Conservation (phyloP, 257 asterid species). For the Capsicum baccatum region DNA sequence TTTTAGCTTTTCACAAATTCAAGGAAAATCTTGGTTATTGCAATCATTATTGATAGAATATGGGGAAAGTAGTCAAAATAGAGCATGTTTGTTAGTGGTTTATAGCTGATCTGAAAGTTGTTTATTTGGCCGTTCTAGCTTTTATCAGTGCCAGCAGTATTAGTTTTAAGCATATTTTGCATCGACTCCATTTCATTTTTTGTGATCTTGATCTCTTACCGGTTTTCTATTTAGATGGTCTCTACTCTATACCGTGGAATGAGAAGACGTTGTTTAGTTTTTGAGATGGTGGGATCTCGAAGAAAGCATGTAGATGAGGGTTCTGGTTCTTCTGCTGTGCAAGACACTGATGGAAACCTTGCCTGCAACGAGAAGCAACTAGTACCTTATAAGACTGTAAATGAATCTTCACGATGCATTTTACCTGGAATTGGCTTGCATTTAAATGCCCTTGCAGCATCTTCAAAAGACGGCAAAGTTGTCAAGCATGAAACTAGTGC, state of each 20-base stretch:
- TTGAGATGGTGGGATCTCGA: slow-evolving; percentile 74
- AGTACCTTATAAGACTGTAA: slow-evolving; percentile 39
- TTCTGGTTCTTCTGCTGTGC: slow-evolving; percentile 51
- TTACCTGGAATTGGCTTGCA: slow-evolving; percentile 95
- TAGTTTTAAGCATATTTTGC: neutral
- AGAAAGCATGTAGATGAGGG: slow-evolving; percentile 58
- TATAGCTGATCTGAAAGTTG: neutral
- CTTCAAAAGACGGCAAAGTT: slow-evolving; percentile 64
- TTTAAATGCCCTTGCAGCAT: slow-evolving; percentile 78
- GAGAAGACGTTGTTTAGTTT: slow-evolving; percentile 92
- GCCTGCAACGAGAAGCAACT: slow-evolving; percentile 45
- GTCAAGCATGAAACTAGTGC: slow-evolving; percentile 57
- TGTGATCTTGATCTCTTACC: slow-evolving; percentile 16
- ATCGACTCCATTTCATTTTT: neutral
- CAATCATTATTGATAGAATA: neutral
- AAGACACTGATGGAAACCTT: slow-evolving; percentile 46
- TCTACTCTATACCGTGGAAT: slow-evolving; percentile 82
- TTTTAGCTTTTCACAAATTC: slow-evolving; percentile 18
- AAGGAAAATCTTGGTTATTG: slow-evolving; percentile 6
- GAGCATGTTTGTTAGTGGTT: neutral
- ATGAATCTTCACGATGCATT: slow-evolving; percentile 52
- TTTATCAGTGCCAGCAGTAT: neutral
- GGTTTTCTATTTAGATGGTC: slow-evolving; percentile 54
- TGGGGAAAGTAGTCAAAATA: neutral
- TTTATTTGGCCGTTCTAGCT: neutral